Evolutionary conservation across 2,329 filamentous ascomycete genomes (phyloP), one percentile per base, ranked within the genome.

Genomic region (Colletotrichum costaricense): DNA sequence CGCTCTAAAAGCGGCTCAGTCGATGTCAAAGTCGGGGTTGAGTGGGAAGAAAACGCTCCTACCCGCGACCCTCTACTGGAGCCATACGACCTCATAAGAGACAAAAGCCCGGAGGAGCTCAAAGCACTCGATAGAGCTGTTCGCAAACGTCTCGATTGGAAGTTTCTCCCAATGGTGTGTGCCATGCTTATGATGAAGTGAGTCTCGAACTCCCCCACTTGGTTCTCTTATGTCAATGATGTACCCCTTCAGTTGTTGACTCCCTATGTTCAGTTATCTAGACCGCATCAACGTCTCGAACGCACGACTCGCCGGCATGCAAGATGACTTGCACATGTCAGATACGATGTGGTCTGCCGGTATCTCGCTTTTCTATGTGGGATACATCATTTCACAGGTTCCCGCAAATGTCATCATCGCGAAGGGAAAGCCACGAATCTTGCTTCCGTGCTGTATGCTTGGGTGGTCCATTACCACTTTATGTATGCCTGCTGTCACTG

Each of bases 201-300:
- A 73, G 78, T 71, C 30, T 33, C 30, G 30, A 33, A 33, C 12
- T 38, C 11, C 12, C 35, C 12, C 12, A 30, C 35, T 14, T 38
- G 9, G 9, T 38, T 38, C 35, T 38, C 35, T 14, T 14, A 14
- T 38, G 11, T 14, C 12, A 38, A 38, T 38, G 11, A 4, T 14
- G 35, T 38, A 38, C 35, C 35, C 33, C 35, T 38, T 12, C 35
- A 14, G 35, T 38, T 14, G 35, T 38, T 38, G 35, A 38, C 35
- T 16, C 30, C 3, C 30, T 12, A 16, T 38, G 12, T 16, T 16
- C 28, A 88, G 86, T 76, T 88, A 88, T 76, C 82, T 88, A 22
- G 86, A 88, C 72, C 81, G 86, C 63, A 87, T 86, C 38, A 89
- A 88, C 74, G 85, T 88, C 33, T 86, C 85, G 56, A 84, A 84